These are phyloP conservation scores for Termitomyces sp. DNA, from an alignment of 768 basidiomycete species.

Conservation along the genomic window DNA sequence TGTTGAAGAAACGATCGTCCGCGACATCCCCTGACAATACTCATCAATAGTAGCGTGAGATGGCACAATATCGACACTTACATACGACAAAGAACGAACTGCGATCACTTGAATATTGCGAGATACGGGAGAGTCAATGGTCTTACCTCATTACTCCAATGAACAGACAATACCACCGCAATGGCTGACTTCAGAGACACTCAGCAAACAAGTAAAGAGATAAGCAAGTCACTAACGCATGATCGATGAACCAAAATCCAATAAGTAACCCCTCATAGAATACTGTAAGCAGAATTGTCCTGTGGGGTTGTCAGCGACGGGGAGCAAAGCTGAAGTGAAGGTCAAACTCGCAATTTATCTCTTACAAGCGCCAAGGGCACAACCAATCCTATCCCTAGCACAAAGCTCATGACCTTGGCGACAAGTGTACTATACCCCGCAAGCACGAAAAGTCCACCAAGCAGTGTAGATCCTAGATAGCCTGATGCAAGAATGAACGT, in stretches of 20 bases:
- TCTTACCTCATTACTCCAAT: slow-evolving; percentile 81
- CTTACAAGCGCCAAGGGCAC: slow-evolving; percentile 81
- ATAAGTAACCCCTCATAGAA: slow-evolving; percentile 82
- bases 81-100: slow-evolving; percentile 87
- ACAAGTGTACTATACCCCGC: slow-evolving; percentile 87
- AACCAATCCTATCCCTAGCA: slow-evolving; percentile 82
- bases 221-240: slow-evolving; percentile 54
- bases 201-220: neutral
- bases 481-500: slow-evolving; percentile 70
- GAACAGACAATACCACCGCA: slow-evolving; percentile 82
- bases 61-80: slow-evolving; percentile 27
- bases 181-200: slow-evolving; percentile 48
- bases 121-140: neutral
- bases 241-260: slow-evolving; percentile 94
- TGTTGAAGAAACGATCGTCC: slow-evolving; percentile 93
- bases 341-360: slow-evolving; percentile 75
- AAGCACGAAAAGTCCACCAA: slow-evolving; percentile 79
- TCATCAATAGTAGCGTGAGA: neutral
- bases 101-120: neutral
- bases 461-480: slow-evolving; percentile 75
- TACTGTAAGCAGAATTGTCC: slow-evolving; percentile 80
- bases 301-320: slow-evolving; percentile 22
- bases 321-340: neutral
- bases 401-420: slow-evolving; percentile 89
- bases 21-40: slow-evolving; percentile 74